Percentiles rank a stretch among this genome's conserved stretches.
These are phyloP conservation scores for Lavandula angustifolia DNA, from an alignment of 257 asterid species.

Conservation along the genomic window DNA sequence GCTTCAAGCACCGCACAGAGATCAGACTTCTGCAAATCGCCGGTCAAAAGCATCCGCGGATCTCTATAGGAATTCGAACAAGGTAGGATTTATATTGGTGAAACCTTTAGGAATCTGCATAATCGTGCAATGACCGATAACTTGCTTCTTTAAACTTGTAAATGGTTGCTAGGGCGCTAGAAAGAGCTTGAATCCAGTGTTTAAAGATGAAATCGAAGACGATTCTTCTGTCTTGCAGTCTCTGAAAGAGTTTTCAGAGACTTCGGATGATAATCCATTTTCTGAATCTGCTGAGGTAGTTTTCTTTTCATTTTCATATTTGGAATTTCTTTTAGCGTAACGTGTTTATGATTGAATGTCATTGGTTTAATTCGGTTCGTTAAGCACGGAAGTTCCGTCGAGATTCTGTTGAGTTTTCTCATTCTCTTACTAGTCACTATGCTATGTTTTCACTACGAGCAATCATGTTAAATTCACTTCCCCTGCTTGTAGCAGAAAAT, in stretches of 20 bases:
- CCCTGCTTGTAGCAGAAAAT: background rate
- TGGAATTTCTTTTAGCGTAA: background rate
- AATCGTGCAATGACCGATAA: background rate
- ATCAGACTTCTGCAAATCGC: conserved; percentile 42
- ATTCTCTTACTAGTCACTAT: background rate
- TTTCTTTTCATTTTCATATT: conserved; percentile 15
- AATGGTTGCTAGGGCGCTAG: conserved; percentile 37
- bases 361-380: background rate
- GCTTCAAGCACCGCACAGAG: conserved; percentile 47
- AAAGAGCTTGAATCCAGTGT: conserved; percentile 43
- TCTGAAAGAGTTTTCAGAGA: conserved; percentile 40
- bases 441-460: conserved; percentile 6
- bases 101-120: background rate
- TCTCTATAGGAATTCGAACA: conserved; percentile 38
- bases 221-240: conserved; percentile 35
- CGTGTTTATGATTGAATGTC: background rate
- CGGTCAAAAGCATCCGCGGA: conserved; percentile 44
- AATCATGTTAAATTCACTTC: conserved; percentile 7
- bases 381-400: background rate
- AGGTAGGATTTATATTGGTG: conserved; percentile 35
- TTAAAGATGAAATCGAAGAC: conserved; percentile 40
- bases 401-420: background rate
- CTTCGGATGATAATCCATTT: conserved; percentile 35
- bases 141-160: background rate
- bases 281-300: conserved; percentile 47